Evolutionary conservation across 1,284 basidiomycete genomes (phyloP), one percentile per base, ranked within the genome.

Genomic region (Moniliophthora roreri): DNA sequence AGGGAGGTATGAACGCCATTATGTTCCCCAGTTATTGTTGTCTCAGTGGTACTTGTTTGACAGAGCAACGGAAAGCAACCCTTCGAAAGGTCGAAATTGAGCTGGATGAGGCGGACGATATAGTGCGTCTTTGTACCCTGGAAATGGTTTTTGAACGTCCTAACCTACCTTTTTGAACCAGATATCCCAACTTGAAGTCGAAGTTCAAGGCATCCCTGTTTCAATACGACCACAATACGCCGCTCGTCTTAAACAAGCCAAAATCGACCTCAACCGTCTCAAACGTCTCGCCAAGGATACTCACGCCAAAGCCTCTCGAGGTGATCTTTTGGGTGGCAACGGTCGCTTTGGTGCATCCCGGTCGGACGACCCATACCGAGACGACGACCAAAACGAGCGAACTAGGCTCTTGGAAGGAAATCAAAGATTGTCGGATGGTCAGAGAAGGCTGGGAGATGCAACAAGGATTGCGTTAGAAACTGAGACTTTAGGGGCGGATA

Each of bases 151-250:
- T 41, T 7, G 18, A 45, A 35, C 8, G 53, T 10, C 54, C 45
- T 28, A 54, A 8, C 51, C 41, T 26, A 32, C 28, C 34, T 10
- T 24, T 15, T 2, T 20, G 37, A 32, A 40, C 46, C 20, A 95
- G 93, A 79, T 95, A 55, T 91, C 90, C 26, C 95, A 98, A 77
- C 94, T 98, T 82, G 95, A 98, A 66, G 85, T 96, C 50, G 95
- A 98, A 71, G 86, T 96, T 18, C 93, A 94, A 61, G 91, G 91
- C 3, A 94, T 97, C 68, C 93, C 94, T 0, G 82, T 90, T 62
- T 92, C 89, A 35, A 80, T 95, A 62, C 81, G 85, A 53, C 66
- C 81, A 0, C 82, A 81, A 35, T 92, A 93, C 68, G 77, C 83
- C 50, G 63, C 77, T 15, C 82, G 89, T 55, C 78, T 94, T 39